Evolutionary conservation across 2,329 filamentous ascomycete genomes (phyloP).

Genomic region (Aspergillus spinulosporus): DNA sequence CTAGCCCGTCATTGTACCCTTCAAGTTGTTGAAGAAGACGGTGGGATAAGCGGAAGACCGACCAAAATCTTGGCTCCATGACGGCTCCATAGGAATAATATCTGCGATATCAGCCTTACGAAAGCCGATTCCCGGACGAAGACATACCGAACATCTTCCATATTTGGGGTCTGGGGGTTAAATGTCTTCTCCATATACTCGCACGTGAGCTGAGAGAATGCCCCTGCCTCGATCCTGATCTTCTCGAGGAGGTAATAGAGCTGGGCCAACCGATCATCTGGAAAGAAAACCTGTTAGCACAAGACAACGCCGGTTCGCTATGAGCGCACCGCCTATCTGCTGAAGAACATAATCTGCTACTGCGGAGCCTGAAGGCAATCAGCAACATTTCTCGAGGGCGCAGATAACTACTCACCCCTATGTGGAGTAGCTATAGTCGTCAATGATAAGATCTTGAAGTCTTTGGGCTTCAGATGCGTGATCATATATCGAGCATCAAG

Average conservation of each 20-base stretch:
- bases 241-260: conserved; percentile 58
- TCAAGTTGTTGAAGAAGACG: conserved; percentile 55
- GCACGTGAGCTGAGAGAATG: conserved; percentile 62
- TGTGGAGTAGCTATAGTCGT: conserved; percentile 65
- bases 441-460: conserved; percentile 73
- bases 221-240: conserved; percentile 59
- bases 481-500: conserved; percentile 67
- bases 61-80: conserved; percentile 57
- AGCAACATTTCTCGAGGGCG: conserved; percentile 9
- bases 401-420: conserved; percentile 41
- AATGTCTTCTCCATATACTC: conserved; percentile 60
- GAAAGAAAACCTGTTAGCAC: conserved; percentile 38
- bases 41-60: conserved; percentile 59
- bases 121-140: not conserved
- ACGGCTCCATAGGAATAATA: conserved; percentile 66
- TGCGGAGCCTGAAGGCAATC: conserved; percentile 49
- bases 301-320: not conserved
- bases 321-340: conserved; percentile 53
- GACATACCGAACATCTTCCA: conserved; percentile 51
- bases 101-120: conserved; percentile 27
- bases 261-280: conserved; percentile 52
- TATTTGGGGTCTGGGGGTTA: conserved; percentile 60
- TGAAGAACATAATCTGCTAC: conserved; percentile 64
- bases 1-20: conserved; percentile 63
- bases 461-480: conserved; percentile 56